Base-by-base conservation (phyloP, 148 eudicot genomes). In the Rhododendron vialii region DNA sequence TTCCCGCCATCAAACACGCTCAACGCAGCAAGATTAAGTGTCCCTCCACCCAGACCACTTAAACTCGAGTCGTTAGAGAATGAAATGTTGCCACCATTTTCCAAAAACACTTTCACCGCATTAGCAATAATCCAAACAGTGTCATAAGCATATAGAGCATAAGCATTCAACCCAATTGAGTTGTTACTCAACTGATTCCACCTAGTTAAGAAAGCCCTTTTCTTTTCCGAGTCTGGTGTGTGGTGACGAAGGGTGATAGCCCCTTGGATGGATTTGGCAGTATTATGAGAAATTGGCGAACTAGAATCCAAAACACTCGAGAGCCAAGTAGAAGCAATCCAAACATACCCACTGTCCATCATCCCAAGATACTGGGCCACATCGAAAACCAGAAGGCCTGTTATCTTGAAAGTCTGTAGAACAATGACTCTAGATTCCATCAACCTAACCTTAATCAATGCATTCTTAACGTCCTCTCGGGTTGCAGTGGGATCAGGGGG, bases 261-360 rank as follows among this genome's bases (percentile, higher is more conserved):
- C 47, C 98, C 98, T 85, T 91, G 92, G 83, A 87, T 43, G 24
- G 71, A 82, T 33, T 78, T n/a, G 15, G 87, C 63, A 13, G 83
- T 82, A 5, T 59, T 50, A 0, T 84, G 87, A 12, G 88, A 55
- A 83, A 88, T 45, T 35, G 65, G 53, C 2, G 35, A 53, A n/a
- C 18, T 26, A 28, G 93, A 87, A 86, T 96, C 99, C 86, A 96
- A 76, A 43, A 88, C 65, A 76, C 90, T 89, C 15, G 96, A 89
- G 11, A 96, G 88, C 98, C 97, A 94, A 84, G 96, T 76, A 5
- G 99, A 91, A 51, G 98, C 91, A 57, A 96, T 92, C 99, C 99
- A 96, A 57, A 95, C 93, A 88, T 95, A 94, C 33, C 97, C 99
- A 0, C 63, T 80, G 7, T 85, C 87, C 91, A 94, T 89, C 99